Percentiles rank a stretch among this genome's conserved stretches.
Conservation (phyloP, 345 rosid species). For the Atalantia buxifolia region DNA sequence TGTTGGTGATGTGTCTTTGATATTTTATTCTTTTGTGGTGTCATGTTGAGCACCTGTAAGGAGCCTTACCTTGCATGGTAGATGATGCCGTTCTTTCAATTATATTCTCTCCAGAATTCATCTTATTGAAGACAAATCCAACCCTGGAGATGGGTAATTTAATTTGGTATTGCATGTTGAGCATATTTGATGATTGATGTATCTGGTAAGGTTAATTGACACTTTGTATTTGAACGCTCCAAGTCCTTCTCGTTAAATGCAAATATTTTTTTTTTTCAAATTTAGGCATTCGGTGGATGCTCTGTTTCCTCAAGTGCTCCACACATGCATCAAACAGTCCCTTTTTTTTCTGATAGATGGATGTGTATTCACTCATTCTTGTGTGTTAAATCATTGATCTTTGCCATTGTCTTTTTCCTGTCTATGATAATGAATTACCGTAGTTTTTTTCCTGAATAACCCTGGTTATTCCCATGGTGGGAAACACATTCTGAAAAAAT, state of each 20-base stretch:
- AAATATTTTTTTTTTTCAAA: background rate
- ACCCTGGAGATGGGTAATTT: background rate
- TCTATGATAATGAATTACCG: background rate
- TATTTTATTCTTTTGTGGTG: background rate
- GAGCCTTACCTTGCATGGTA: background rate
- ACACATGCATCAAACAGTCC: background rate
- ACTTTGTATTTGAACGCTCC: background rate
- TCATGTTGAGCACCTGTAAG: background rate
- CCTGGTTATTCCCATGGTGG: background rate
- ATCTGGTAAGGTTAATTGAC: background rate
- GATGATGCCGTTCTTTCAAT: background rate
- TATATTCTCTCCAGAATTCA: background rate
- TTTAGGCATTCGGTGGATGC: background rate
- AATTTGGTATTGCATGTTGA: background rate
- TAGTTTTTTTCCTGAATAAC: background rate
- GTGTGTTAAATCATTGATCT: too few species aligned
- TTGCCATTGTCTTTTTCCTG: background rate
- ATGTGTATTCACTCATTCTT: too few species aligned
- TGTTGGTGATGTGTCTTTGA: background rate
- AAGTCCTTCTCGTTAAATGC: background rate
- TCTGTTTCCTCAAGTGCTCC: background rate
- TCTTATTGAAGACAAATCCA: background rate
- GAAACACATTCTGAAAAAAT: background rate
- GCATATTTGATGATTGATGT: background rate
- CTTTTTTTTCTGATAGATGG: background rate